phyloP scores from a whole-genome alignment of 164 flowering plant species.

The Kalanchoe fedtschenkoi region DNA sequence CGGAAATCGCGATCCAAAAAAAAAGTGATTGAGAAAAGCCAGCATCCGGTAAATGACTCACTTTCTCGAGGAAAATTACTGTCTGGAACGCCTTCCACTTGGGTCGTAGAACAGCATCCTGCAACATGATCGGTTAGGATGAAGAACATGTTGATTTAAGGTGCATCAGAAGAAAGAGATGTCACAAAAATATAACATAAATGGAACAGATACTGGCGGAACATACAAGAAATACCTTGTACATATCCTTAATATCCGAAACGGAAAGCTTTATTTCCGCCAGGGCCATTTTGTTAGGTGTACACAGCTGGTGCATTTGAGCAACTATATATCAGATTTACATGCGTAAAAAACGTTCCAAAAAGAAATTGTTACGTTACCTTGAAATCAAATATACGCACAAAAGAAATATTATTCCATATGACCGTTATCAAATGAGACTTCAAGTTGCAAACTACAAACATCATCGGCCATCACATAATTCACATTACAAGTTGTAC shows the following conservation, averaged over 20 bases:
- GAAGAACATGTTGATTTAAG: constrained; percentile 3
- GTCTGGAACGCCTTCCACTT: constrained; percentile 94
- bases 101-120: constrained; percentile 61
- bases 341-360: neutral
- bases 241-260: constrained; percentile 46
- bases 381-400: too few species aligned
- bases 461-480: too few species aligned
- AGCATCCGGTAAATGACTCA: constrained; percentile 16
- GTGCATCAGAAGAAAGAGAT: neutral
- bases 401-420: too few species aligned
- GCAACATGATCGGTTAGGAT: constrained; percentile 5
- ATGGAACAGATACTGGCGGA: neutral
- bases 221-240: constrained; percentile 38
- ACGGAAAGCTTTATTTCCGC: constrained; percentile 31
- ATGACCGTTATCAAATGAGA: neutral
- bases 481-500: too few species aligned
- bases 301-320: constrained; percentile 22
- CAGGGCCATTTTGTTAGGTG: constrained; percentile 21
- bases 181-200: neutral
- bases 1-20: neutral
- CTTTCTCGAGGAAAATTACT: constrained; percentile 76
- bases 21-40: neutral
- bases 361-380: neutral
- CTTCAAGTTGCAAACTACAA: neutral
- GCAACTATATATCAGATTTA: neutral